Base-by-base conservation (phyloP, 371 early-diverging fungal species). In the Mortierella sp. region DNA sequence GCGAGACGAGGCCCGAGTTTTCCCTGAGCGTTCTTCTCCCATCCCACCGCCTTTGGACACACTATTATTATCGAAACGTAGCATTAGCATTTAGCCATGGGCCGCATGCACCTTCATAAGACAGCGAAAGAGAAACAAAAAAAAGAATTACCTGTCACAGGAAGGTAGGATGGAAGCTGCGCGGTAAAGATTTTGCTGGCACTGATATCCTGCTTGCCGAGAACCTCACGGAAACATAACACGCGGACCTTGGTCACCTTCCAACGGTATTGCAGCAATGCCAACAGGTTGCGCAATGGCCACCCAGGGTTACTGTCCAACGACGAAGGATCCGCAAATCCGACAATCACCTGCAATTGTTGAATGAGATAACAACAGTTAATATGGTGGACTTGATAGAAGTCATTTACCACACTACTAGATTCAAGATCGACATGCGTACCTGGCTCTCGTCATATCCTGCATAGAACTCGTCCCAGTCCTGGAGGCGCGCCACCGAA, bases 231-330 rank as follows among this genome's bases (percentile, higher is more conserved):
- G 88, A 94, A 95, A 80, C 96, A 96, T 63, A 97, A 75, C 0
- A 98, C 90, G 18, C 88, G 91, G 70, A 95, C 79, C 2, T 79
- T 83, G 4, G 72, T 72, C 3, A 91, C 46, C 14, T 88, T 87
- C 80, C 91, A 94, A 10, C 86, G 87, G 43, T 86, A 75, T 75
- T 93, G 89, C n/a, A 95, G 79, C 32, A 96, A 75, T 5, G 95
- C 90, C 27, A 98, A 88, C 44, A 96, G 81, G 81, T 98, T 98
- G 54, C 99, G 93, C 72, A 97, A 87, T 4, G 98, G 97, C 99
- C 99, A 98, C 3, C 98, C 98, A 14, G 96, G 96, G 27, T 93
- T 82, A 6, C 83, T 80, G 18, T 90, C 82, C 14, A 93, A 88
- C 12, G 91, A 90, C 43, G 96, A 94, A 41, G 98, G 97, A 83